Evolutionary conservation across 148 eudicot species (phyloP), one percentile per base, ranked within the genome.

Genomic region (Simmondsia chinensis): DNA sequence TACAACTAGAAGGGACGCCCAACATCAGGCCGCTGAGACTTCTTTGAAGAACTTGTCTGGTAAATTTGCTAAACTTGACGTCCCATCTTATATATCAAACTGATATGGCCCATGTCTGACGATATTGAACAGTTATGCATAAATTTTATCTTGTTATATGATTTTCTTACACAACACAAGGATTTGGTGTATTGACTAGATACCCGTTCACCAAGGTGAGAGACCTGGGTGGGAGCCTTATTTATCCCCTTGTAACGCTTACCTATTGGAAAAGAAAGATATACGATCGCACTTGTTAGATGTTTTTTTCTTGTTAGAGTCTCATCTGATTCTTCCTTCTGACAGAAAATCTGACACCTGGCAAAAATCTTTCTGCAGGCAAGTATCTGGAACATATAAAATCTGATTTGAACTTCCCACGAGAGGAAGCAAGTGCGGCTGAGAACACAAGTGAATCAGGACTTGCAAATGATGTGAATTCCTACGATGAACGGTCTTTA

Each of bases 1-100:
- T 33, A 64, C 51, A 48, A 78, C 85, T 25, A 71, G 77, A 61
- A 74, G 72, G 53, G 80, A 78, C 43, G 80, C 85, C 26, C 80
- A 61, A 35, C 61, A 33, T 48, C 50, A 53, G 37, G 80, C 80
- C 50, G 72, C 80, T 11, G 77, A 78, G 66, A 55, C 54, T 39
- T 70, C 85, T 58, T 70, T 78, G 49, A 57, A 66, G 65, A 66
- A 51, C 64, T 44, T 78, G 58, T 72, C 85, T 13, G 71, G 75
- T 70, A 60, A 46, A 16, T 22, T 41, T 24, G 4, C 11, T 32
- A 46, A n/a, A n/a, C n/a, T n/a, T n/a, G n/a, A n/a, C n/a, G n/a
- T n/a, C n/a, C n/a, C n/a, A n/a, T n/a, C n/a, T n/a, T n/a, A n/a
- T n/a, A n/a, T n/a, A n/a, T n/a, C n/a, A n/a, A n/a, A n/a, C n/a